Base-by-base conservation (phyloP, 768 basidiomycete genomes). In the Clitopilus passeckerianus region DNA sequence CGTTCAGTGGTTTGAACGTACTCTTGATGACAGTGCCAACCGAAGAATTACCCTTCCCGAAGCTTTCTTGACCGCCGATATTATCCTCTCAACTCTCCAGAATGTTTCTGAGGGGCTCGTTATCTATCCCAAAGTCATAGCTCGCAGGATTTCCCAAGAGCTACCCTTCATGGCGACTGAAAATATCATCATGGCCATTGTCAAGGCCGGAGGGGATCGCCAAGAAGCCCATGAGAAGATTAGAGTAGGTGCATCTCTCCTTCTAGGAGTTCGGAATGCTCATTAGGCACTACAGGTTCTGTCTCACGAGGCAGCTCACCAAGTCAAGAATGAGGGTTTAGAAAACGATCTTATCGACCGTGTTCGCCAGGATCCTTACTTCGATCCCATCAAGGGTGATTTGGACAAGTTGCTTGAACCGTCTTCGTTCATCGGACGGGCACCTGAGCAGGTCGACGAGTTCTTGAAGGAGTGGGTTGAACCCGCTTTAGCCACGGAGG, bases 91-190 rank as follows among this genome's bases (percentile, higher is more conserved):
- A 61, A 98, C 95, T 20, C 80, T 99, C 22, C 95, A 96, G 70
- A 98, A 98, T 72, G 89, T 99, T 67, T 91, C 91, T 2, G 97
- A 98, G 74, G 97, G 96, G 0, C 82, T 99, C n/a, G 95, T 98
- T n/a, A 95, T 99, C 58, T 98, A 98, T 72, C 97, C 97, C 9
- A 89, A 85, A 71, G 96, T 99, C 61, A 98, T 99, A 63, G 92
- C 83, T 9, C 86, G 94, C 43, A 87, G 93, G 35, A 95, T 99
- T 71, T 73, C 86, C 2, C 93, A 98, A 72, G 97, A 99, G 72
- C 82, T 99, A 34, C 97, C 97, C 0, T 98, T 98, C 83, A 98
- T 99, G 97, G 95, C 96, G 4, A 99, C 97, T 1, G 97, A 99
- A 74, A 99, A 99, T 72, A 83, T 99, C 74, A 98, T 98, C 75